Base-by-base conservation (phyloP, 2,329 filamentous ascomycete genomes). In the Fusarium lateritium region DNA sequence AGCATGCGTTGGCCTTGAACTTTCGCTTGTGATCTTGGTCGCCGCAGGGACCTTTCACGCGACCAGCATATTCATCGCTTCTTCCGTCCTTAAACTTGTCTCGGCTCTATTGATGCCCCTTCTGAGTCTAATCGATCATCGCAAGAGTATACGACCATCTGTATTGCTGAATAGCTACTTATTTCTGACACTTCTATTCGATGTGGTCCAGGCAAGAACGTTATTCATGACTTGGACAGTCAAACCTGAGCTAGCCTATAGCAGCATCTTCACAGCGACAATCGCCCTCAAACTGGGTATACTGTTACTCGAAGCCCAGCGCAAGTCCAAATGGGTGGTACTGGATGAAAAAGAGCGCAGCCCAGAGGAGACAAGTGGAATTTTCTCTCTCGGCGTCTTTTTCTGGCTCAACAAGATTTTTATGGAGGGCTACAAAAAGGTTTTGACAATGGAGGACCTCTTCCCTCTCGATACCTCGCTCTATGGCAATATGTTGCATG, bases 101-200 rank as follows among this genome's bases (percentile, higher is more conserved):
- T 76, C 77, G 7, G 73, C 75, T 5, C 40, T 79, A 3, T 68
- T 66, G 17, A 64, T 78, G 14, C 55, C 72, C 5, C 47, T 71
- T 0, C 57, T 82, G 2, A 80, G 79, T 1, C 79, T 71, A 46
- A 22, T 64, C 2, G 79, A 83, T 49, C 80, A 83, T 55, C 62
- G 65, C 61, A 79, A 67, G n/a, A 76, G 80, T 8, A 75, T 73
- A 0, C 76, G 81, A 2, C 83, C 84, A 1, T 86, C 83, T 0
- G 72, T 80, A 0, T 53, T 86, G 3, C 72, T 86, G 17, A 78
- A 71, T n/a, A 64, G 70, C 15, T 85, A 81, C 49, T 64, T 86
- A 5, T 69, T 80, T 9, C 44, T 84, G 13, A 82, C 81, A 3
- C 62, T 83, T 0, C 65, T 86, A 3, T 76, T 85, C n/a, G 84